Percentiles rank a stretch among this genome's conserved stretches.
Conservation (phyloP, 805 yeast species). For the Saturnispora halmiae region DNA sequence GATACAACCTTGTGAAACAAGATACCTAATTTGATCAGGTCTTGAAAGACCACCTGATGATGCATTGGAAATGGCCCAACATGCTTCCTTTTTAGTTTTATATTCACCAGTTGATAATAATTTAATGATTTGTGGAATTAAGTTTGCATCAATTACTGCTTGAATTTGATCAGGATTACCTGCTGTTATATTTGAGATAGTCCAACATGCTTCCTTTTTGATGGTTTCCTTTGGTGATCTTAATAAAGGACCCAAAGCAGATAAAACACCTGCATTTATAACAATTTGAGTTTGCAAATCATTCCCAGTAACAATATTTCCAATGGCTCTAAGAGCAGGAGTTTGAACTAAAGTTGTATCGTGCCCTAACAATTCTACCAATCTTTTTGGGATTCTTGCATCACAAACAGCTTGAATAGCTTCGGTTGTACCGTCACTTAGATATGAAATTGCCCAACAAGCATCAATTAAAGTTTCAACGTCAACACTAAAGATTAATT, state of each 20-base stretch:
- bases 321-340: slow-evolving; percentile 95
- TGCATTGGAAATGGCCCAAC: slow-evolving; percentile 99
- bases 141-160: slow-evolving; percentile 90
- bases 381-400: slow-evolving; percentile 87
- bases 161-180: slow-evolving; percentile 94
- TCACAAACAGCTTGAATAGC: slow-evolving; percentile 96
- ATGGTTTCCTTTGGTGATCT: slow-evolving; percentile 83
- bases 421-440: slow-evolving; percentile 86
- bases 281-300: slow-evolving; percentile 93
- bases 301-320: slow-evolving; percentile 96
- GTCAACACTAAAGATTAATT: slow-evolving; percentile 82
- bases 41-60: slow-evolving; percentile 88
- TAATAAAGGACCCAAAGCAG: slow-evolving; percentile 73
- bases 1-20: slow-evolving; percentile 92
- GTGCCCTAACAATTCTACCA: slow-evolving; percentile 83
- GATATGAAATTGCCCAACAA: slow-evolving; percentile 95
- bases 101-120: slow-evolving; percentile 76
- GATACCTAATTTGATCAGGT: slow-evolving; percentile 89
- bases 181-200: slow-evolving; percentile 95
- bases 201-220: slow-evolving; percentile 98
- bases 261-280: slow-evolving; percentile 84
- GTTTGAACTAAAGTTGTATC: slow-evolving; percentile 84
- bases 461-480: slow-evolving; percentile 94
- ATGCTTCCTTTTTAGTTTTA: slow-evolving; percentile 95
- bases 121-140: slow-evolving; percentile 83